These are phyloP conservation scores for Batkoa obscura DNA, from an alignment of 371 early-diverging fungal species.

Conservation along the genomic window DNA sequence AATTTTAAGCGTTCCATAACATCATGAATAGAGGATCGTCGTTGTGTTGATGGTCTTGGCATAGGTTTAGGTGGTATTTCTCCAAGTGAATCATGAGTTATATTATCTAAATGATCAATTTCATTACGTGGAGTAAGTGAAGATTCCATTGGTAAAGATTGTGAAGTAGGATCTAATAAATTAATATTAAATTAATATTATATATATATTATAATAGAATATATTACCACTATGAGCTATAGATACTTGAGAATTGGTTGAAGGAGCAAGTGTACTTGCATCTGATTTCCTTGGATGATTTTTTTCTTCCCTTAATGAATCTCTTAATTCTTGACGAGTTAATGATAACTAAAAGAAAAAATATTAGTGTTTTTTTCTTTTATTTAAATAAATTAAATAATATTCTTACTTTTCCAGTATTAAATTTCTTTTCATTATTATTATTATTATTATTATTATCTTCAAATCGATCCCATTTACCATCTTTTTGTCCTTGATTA, in stretches of 20 bases:
- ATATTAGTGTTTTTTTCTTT: too few species aligned
- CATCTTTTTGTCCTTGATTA: neutral
- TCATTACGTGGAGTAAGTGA: neutral
- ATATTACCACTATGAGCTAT: too few species aligned
- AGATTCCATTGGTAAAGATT: neutral
- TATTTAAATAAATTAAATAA: too few species aligned
- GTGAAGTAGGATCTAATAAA: slow-evolving; percentile 3
- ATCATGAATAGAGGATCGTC: slow-evolving; percentile 22
- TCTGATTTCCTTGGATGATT: too few species aligned
- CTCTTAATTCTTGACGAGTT: too few species aligned
- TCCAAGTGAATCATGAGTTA: neutral
- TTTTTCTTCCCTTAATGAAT: too few species aligned
- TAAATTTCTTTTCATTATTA: slow-evolving; percentile 15
- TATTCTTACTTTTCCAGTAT: slow-evolving; percentile 9
- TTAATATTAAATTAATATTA: too few species aligned
- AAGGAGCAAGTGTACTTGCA: too few species aligned
- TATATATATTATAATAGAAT: too few species aligned
- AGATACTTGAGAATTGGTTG: too few species aligned
- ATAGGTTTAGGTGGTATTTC: neutral
- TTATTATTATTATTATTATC: slow-evolving; percentile 36
- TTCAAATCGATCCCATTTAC: neutral
- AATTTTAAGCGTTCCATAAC: slow-evolving; percentile 56
- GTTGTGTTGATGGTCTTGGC: neutral
- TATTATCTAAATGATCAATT: neutral
- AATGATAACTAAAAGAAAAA: too few species aligned